Evolutionary conservation across 192 early-diverging fungal species (phyloP).

Genomic region (Rhizoclosmatium sp.): DNA sequence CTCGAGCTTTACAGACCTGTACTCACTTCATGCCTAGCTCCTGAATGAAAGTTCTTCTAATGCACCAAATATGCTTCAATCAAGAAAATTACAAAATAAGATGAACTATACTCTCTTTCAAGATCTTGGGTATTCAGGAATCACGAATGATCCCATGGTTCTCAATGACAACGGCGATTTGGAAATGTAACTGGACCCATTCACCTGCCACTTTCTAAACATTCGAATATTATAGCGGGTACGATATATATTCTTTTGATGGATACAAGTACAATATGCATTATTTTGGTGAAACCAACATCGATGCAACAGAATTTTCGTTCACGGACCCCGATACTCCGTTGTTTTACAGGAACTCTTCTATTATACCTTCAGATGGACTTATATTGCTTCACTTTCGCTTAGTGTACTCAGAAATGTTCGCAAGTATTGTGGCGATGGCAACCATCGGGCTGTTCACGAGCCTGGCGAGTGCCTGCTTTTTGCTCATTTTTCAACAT

Average conservation of each 20-base stretch:
- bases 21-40: background rate
- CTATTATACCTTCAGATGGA: too few relatives aligned
- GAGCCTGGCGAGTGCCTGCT: too few relatives aligned
- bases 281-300: conserved; percentile 5
- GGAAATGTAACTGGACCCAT: background rate
- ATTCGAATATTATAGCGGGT: background rate
- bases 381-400: too few relatives aligned
- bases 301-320: conserved; percentile 1
- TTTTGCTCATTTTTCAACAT: too few relatives aligned
- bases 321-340: background rate
- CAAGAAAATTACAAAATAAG: background rate
- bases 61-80: conserved; percentile 6
- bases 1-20: background rate
- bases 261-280: background rate
- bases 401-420: too few relatives aligned
- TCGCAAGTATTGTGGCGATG: too few relatives aligned
- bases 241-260: too few relatives aligned
- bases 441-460: too few relatives aligned
- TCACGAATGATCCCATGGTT: background rate
- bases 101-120: conserved; percentile 25
- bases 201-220: too few relatives aligned
- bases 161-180: background rate
- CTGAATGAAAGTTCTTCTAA: background rate
- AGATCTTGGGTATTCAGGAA: conserved; percentile 3
- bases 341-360: background rate